Conservation (phyloP, 495 filamentous ascomycete species). For the Aspergillus cristatus region DNA sequence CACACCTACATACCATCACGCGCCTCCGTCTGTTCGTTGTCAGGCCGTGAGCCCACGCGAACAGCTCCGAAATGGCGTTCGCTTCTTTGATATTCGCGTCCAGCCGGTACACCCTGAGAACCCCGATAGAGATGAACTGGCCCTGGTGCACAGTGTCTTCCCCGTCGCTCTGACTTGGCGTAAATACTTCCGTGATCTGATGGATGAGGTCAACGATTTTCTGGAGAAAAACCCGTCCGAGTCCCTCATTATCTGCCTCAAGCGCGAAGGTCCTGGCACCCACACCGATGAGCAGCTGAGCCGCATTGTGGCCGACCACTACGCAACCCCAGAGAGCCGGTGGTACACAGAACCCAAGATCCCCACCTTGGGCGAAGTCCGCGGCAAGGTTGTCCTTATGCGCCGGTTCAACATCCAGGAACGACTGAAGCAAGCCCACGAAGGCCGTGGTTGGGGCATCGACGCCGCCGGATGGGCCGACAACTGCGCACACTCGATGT, state of each 20-base stretch:
- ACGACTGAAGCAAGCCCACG: constrained; percentile 47
- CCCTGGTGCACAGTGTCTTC: constrained; percentile 70
- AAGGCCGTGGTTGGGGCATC: constrained; percentile 65
- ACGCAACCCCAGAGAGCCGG: constrained; percentile 48
- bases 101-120: constrained; percentile 51
- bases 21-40: constrained; percentile 88
- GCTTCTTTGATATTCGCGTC: constrained; percentile 88
- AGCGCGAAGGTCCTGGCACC: constrained; percentile 77
- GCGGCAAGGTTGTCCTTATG: constrained; percentile 78
- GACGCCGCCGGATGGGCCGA: constrained; percentile 80
- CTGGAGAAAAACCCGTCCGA: constrained; percentile 71
- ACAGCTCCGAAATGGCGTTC: constrained; percentile 84
- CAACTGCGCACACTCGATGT: constrained; percentile 70
- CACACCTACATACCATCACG: constrained; percentile 69
- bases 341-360: constrained; percentile 81
- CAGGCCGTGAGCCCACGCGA: constrained; percentile 67
- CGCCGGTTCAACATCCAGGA: constrained; percentile 68
- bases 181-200: constrained; percentile 66
- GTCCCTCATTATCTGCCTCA: constrained; percentile 76
- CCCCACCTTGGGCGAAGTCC: constrained; percentile 68
- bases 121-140: constrained; percentile 44
- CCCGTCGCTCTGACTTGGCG: constrained; percentile 61
- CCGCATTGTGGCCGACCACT: constrained; percentile 60
- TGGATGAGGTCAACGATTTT: constrained; percentile 63
- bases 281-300: constrained; percentile 74